Percentiles rank a stretch among this genome's conserved stretches.
Evolutionary conservation across 2,329 filamentous ascomycete genomes (phyloP).

Genomic region (Helotiales sp.): DNA sequence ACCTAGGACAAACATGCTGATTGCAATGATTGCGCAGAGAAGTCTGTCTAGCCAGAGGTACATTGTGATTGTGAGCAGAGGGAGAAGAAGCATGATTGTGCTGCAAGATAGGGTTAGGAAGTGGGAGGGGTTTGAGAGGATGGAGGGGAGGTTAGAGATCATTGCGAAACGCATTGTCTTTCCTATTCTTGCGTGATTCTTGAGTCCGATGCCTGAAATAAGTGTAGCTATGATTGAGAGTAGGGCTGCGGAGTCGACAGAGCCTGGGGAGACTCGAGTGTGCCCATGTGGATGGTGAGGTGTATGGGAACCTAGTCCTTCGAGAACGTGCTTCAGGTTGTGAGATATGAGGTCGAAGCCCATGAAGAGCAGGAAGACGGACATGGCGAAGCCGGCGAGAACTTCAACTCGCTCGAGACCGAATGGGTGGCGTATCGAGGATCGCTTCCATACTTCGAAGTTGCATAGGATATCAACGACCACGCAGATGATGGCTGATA

Average conservation of each 20-base stretch:
- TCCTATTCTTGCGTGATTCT: conserved; percentile 89
- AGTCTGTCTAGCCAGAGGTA: conserved; percentile 82
- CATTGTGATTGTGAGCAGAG: conserved; percentile 76
- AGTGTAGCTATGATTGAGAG: conserved; percentile 81
- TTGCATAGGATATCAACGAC: conserved; percentile 91
- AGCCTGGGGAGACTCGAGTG: conserved; percentile 68
- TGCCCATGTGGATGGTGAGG: conserved; percentile 71
- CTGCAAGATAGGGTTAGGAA: conserved; percentile 91
- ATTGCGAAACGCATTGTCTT: conserved; percentile 87
- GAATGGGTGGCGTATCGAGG: conserved; percentile 90
- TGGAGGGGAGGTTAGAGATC: conserved; percentile 75
- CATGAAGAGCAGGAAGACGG: conserved; percentile 95
- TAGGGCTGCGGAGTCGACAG: conserved; percentile 77
- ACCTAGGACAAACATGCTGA: conserved; percentile 87
- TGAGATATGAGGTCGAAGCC: conserved; percentile 94
- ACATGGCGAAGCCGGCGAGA: conserved; percentile 92
- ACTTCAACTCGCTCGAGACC: conserved; percentile 91
- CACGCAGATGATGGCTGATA: conserved; percentile 88
- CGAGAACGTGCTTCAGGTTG: conserved; percentile 88
- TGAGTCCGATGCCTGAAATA: conserved; percentile 81
- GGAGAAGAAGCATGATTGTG: conserved; percentile 74
- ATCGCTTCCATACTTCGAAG: conserved; percentile 96
- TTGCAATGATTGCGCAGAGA: conserved; percentile 77
- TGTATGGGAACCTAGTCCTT: conserved; percentile 66
- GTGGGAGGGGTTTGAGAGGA: conserved; percentile 94